A percentile compares a stretch with the other conserved stretches of the same genome.
Evolutionary conservation across 1,139 yeast species (phyloP).

Genomic region (Suhomyces kunorum): DNA sequence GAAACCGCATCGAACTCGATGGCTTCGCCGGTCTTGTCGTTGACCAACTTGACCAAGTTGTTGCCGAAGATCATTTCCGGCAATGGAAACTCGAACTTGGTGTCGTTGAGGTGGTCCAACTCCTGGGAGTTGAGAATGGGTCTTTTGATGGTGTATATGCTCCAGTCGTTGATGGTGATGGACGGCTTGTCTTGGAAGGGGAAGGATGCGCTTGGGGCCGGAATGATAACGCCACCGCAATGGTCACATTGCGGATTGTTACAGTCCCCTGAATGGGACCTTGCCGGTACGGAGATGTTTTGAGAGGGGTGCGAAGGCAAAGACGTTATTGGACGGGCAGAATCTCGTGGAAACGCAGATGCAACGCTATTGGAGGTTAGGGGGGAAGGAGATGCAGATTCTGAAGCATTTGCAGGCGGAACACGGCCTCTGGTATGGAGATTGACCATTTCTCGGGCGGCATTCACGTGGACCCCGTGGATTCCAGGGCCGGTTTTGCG

Average conservation of each 20-base stretch:
- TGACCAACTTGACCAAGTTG: constrained; percentile 58
- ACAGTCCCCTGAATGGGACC: constrained; percentile 36
- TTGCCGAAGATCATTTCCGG: constrained; percentile 99
- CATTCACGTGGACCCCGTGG: constrained; percentile 56
- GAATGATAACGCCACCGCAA: constrained; percentile 73
- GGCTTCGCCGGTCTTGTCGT: constrained; percentile 43
- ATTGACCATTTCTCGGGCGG: constrained; percentile 65
- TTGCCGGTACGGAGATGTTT: constrained; percentile 35
- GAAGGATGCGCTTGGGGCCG: constrained; percentile 64
- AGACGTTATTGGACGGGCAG: background rate
- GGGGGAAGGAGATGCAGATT: background rate
- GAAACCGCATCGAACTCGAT: constrained; percentile 75
- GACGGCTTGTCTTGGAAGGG: constrained; percentile 68
- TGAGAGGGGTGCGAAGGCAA: background rate
- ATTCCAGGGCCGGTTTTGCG: constrained; percentile 34
- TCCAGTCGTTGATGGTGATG: constrained; percentile 72
- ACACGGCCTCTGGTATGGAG: constrained; percentile 40
- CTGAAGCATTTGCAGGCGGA: constrained; percentile 22
- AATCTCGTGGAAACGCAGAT: constrained; percentile 1
- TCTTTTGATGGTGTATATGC: constrained; percentile 65
- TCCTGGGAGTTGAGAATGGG: constrained; percentile 79
- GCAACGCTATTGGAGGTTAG: background rate
- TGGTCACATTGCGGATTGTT: constrained; percentile 57
- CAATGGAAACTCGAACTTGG: constrained; percentile 70
- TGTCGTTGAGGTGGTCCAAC: constrained; percentile 65